Evolutionary conservation across 176 grass and related monocot species (phyloP).

Genomic region (Oryza nivara): DNA sequence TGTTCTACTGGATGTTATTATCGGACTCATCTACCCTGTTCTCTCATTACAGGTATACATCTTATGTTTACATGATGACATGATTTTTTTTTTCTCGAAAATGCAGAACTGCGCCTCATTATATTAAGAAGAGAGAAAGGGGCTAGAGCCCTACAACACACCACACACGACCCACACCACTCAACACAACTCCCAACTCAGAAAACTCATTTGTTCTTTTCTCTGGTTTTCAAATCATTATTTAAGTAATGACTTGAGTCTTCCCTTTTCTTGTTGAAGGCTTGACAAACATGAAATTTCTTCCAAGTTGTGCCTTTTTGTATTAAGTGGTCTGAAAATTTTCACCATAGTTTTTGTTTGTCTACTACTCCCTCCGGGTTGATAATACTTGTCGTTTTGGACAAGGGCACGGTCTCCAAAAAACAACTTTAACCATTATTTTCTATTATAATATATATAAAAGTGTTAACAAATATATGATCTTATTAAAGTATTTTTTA

Average conservation of each 20-base stretch:
- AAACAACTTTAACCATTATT: too few relatives aligned
- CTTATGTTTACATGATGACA: not conserved
- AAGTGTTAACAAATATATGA: too few relatives aligned
- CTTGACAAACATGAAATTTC: conserved; percentile 6
- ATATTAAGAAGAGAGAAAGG: too few relatives aligned
- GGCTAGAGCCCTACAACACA: too few relatives aligned
- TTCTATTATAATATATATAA: too few relatives aligned
- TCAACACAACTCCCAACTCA: too few relatives aligned
- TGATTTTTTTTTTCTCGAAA: not conserved
- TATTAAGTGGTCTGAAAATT: not conserved
- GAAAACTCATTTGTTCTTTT: not conserved
- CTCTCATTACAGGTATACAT: conserved; percentile 85
- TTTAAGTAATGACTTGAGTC: not conserved
- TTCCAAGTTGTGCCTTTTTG: not conserved
- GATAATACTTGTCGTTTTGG: too few relatives aligned
- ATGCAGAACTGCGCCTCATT: too few relatives aligned
- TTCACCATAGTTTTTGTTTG: not conserved
- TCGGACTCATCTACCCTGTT: conserved; percentile 71
- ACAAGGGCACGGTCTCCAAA: too few relatives aligned
- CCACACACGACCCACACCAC: too few relatives aligned
- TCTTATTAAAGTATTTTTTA: too few relatives aligned
- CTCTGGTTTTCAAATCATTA: not conserved
- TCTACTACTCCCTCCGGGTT: not conserved
- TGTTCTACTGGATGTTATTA: conserved; percentile 79
- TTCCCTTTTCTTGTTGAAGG: not conserved